phyloP scores from a whole-genome alignment of 345 rosid genomes.

The Rubroshorea leprosula region DNA sequence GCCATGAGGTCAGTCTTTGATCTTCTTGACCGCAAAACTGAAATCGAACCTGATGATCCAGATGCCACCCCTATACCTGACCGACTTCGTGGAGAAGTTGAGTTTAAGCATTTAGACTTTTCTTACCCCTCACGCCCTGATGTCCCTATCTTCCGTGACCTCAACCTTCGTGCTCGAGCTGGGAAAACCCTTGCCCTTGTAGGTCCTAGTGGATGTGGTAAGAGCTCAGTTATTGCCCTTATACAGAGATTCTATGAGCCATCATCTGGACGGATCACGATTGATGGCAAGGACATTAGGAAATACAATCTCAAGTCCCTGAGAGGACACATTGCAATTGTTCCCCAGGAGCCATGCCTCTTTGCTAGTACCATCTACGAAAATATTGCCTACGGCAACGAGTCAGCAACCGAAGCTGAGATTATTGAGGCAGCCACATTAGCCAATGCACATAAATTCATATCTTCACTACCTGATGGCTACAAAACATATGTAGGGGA shows the following conservation, averaged over 20 bases:
- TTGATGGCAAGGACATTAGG: slow-evolving; percentile 90
- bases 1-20: slow-evolving; percentile 95
- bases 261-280: slow-evolving; percentile 77
- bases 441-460: slow-evolving; percentile 87
- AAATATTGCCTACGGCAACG: slow-evolving; percentile 90
- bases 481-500: slow-evolving; percentile 85
- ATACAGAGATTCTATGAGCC: slow-evolving; percentile 84
- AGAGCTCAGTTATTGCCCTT: slow-evolving; percentile 87
- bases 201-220: slow-evolving; percentile 97
- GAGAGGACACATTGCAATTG: slow-evolving; percentile 81
- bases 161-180: slow-evolving; percentile 77
- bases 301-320: slow-evolving; percentile 91
- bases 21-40: slow-evolving; percentile 94
- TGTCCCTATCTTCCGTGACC: slow-evolving; percentile 72
- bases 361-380: slow-evolving; percentile 77
- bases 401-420: slow-evolving; percentile 80
- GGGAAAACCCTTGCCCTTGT: slow-evolving; percentile 95
- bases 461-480: slow-evolving; percentile 73
- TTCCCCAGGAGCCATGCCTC: slow-evolving; percentile 94
- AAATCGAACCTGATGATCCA: slow-evolving; percentile 87
- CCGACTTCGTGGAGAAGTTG: slow-evolving; percentile 85
- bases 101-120: slow-evolving; percentile 88
- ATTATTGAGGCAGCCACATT: slow-evolving; percentile 85
- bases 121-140: slow-evolving; percentile 94
- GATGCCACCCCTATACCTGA: slow-evolving; percentile 82